A percentile compares a stretch with the other conserved stretches of the same genome.
phyloP scores from a whole-genome alignment of 2,329 filamentous ascomycete genomes.

The Ampelomyces quisqualis region DNA sequence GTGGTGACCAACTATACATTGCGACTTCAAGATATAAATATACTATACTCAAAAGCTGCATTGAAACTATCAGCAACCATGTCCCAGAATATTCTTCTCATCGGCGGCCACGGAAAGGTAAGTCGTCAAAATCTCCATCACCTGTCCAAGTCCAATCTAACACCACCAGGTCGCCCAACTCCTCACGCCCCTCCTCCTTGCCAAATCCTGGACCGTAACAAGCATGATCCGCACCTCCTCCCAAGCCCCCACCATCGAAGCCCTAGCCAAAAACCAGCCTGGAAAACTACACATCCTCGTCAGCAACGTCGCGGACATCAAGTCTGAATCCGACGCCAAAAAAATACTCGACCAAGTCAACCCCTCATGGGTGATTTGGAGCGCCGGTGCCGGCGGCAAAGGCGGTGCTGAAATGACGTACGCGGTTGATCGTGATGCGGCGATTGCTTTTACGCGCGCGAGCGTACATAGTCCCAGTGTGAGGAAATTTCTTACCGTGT shows the following conservation, averaged over 20 bases:
- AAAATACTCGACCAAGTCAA: conserved; percentile 62
- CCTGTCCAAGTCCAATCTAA: too few species aligned
- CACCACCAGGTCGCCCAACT: conserved; percentile 72
- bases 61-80: conserved; percentile 16
- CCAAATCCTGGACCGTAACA: conserved; percentile 73
- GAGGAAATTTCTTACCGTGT: conserved; percentile 58
- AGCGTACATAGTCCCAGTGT: conserved; percentile 49
- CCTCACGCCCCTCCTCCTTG: conserved; percentile 73
- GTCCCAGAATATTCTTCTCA: conserved; percentile 59
- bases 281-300: conserved; percentile 70
- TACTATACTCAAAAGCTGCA: not conserved
- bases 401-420: conserved; percentile 53
- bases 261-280: conserved; percentile 58
- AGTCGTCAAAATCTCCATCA: too few species aligned
- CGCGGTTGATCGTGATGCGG: conserved; percentile 57
- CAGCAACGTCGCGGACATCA: conserved; percentile 70
- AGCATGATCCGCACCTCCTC: conserved; percentile 73
- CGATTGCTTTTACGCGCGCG: conserved; percentile 55
- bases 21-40: not conserved
- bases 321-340: conserved; percentile 62
- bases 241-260: conserved; percentile 64
- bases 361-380: conserved; percentile 68
- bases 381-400: conserved; percentile 62
- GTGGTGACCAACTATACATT: too few species aligned
- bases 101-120: conserved; percentile 81